phyloP scores from a whole-genome alignment of 345 rosid species.

The Hibiscus trionum region DNA sequence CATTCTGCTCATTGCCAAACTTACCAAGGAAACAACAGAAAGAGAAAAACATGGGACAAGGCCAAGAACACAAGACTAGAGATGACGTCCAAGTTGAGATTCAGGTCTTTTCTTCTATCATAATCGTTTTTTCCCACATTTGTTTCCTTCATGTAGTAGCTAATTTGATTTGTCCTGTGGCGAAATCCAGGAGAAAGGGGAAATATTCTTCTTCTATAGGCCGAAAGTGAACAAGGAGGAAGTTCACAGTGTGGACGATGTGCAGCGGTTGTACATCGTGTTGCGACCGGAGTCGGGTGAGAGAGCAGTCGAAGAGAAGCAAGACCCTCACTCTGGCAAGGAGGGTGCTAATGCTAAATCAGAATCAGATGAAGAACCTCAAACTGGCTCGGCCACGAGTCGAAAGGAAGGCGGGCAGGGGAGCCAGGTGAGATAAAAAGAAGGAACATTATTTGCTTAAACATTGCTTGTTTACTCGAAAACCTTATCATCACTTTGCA shows the following conservation, averaged over 20 bases:
- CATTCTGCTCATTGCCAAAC: not conserved
- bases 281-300: constrained; percentile 62
- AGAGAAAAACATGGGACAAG: constrained; percentile 28
- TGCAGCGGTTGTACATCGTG: constrained; percentile 56
- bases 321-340: constrained; percentile 49
- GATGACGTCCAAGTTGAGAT: constrained; percentile 30
- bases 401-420: constrained; percentile 45
- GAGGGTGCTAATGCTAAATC: constrained; percentile 28
- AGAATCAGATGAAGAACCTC: not conserved
- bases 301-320: constrained; percentile 47
- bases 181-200: constrained; percentile 50
- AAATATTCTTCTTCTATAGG: constrained; percentile 76
- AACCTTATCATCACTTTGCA: not conserved
- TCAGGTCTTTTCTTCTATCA: constrained; percentile 16
- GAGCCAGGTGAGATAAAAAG: constrained; percentile 27
- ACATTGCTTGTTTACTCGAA: not conserved
- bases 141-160: not conserved
- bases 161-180: not conserved
- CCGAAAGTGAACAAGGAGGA: constrained; percentile 65
- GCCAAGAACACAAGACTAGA: constrained; percentile 32
- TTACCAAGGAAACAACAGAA: not conserved
- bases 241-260: constrained; percentile 52
- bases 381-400: constrained; percentile 2
- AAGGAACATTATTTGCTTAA: not conserved
- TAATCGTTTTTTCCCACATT: not conserved